Base-by-base conservation (phyloP, 345 rosid genomes). In the Acer campestre region DNA sequence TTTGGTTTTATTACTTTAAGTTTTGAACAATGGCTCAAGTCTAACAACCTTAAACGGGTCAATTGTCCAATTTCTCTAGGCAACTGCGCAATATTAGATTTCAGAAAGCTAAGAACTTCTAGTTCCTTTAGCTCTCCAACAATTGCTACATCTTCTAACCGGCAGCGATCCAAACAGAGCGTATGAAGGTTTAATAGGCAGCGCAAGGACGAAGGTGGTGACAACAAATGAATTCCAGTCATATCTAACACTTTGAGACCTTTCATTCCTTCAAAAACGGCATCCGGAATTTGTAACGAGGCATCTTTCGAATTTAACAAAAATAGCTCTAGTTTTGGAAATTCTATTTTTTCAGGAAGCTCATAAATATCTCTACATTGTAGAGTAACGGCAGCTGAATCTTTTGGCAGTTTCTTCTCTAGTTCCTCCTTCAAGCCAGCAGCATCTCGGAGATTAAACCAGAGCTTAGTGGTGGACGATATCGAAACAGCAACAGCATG, bases 191-290 rank as follows among this genome's bases (percentile, higher is more conserved):
- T 75, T 1, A 2, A 27, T 8, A 71, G 80, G 17, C 18, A 11
- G n/a, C 12, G 0, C 8, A 78, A 11, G 10, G 84, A 80, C 10
- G 71, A 48, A 73, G 81, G 86, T 56, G 77, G 12, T 1, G 71
- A 61, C 3, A 11, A 23, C 29, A 82, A 8, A 12, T 31, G 10
- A 23, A 75, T 0, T 0, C 6, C 0, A 0, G 48, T 10, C 8
- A 81, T 12, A 35, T 75, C 71, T 4, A 87, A 1, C 1, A 87
- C 85, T 64, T 69, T 74, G 11, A 82, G 83, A 23, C 77, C 23
- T 42, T 29, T 75, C 61, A 22, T 67, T 7, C 75, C 59, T 35
- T 18, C 6, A 14, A 81, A 87, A 46, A 87, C 53, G 10, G 5
- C 10, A 0, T 38, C 42, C 0, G 83, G 76, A 2, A 82, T 20